These are phyloP conservation scores for Xerocomus nothofagi DNA, from an alignment of 1,284 basidiomycete genomes.

Conservation along the genomic window DNA sequence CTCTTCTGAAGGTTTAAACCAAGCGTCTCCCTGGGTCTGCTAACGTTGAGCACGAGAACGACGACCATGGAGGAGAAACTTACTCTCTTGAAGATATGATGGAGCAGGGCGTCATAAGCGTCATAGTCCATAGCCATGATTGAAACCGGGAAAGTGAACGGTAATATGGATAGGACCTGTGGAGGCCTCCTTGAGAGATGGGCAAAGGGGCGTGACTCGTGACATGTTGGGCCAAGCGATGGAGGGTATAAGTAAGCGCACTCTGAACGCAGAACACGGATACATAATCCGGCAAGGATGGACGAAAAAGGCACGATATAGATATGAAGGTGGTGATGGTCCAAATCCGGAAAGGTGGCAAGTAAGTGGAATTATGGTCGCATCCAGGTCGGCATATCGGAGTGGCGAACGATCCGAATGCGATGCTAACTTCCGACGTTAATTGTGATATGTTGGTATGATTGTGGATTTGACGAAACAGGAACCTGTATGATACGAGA, in stretches of 20 bases:
- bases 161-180: constrained; percentile 24
- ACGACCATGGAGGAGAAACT: background rate
- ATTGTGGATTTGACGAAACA: constrained; percentile 4
- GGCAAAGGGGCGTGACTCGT: constrained; percentile 2
- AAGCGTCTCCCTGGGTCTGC: constrained; percentile 56
- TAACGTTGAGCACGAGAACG: background rate
- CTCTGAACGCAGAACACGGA: background rate
- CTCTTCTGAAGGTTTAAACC: constrained; percentile 53
- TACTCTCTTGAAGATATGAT: constrained; percentile 34
- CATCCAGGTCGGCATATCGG: background rate
- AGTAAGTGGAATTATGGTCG: constrained; percentile 2
- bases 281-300: constrained; percentile 10
- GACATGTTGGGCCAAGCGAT: background rate
- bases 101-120: constrained; percentile 36
- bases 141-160: constrained; percentile 12
- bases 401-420: background rate
- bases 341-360: constrained; percentile 10
- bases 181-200: constrained; percentile 2
- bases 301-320: background rate
- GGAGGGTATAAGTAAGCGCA: constrained; percentile 29
- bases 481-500: constrained; percentile 5
- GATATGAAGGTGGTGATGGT: background rate
- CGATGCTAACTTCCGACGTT: constrained; percentile 18
- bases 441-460: constrained; percentile 17
- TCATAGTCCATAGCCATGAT: constrained; percentile 37